phyloP scores from a whole-genome alignment of 768 basidiomycete genomes.

The Auricularia sp. region DNA sequence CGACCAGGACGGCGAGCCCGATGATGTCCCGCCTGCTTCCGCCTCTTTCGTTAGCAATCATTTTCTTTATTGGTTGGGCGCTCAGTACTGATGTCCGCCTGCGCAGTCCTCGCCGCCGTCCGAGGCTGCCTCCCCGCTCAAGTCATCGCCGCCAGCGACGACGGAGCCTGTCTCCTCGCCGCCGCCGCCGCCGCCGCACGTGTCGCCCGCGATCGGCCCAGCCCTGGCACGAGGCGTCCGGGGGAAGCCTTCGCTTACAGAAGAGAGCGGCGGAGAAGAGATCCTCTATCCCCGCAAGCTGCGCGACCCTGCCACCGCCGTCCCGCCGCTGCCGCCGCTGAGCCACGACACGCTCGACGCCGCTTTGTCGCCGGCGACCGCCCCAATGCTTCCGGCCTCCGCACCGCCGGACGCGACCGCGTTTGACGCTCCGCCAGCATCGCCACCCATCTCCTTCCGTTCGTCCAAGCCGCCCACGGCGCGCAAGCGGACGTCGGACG shows the following conservation, averaged over 20 bases:
- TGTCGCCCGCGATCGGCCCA: constrained; percentile 35
- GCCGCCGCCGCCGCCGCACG: constrained; percentile 21
- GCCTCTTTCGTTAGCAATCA: constrained; percentile 12
- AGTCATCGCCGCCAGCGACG: neutral
- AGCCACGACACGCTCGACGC: neutral
- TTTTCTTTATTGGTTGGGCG: constrained; percentile 7
- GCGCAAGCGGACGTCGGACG: constrained; percentile 70
- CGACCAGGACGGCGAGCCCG: constrained; percentile 46
- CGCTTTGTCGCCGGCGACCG: constrained; percentile 4
- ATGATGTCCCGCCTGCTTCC: constrained; percentile 37
- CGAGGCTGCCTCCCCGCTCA: neutral
- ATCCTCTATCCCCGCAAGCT: constrained; percentile 74
- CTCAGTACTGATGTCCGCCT: constrained; percentile 7
- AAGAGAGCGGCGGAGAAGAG: constrained; percentile 85
- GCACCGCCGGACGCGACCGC: constrained; percentile 24
- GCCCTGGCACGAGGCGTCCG: constrained; percentile 6
- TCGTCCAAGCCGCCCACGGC: constrained; percentile 36
- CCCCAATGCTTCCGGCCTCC: constrained; percentile 20
- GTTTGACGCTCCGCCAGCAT: constrained; percentile 23
- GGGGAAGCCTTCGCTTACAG: constrained; percentile 50
- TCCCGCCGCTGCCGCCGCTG: constrained; percentile 15
- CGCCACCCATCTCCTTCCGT: constrained; percentile 59
- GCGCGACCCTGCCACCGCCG: constrained; percentile 15
- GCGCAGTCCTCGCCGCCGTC: neutral
- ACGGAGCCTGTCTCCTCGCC: neutral